Evolutionary conservation across 2,329 filamentous ascomycete species (phyloP), one percentile per base, ranked within the genome.

Genomic region (Fusarium scirpi): DNA sequence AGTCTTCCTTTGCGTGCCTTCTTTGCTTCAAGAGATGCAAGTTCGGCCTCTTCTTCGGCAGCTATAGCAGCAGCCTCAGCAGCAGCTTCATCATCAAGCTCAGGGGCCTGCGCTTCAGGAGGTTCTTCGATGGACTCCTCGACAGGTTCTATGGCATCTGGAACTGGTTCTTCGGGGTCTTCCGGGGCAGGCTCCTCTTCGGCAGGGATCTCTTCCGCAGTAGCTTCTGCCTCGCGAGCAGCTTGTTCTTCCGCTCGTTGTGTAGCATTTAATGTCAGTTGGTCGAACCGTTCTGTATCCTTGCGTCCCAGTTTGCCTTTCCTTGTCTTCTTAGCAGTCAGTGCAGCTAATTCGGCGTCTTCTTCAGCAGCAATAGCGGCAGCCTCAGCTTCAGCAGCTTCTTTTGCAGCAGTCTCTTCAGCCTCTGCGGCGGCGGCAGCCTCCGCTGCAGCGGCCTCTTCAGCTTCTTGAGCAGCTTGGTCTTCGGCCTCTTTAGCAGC

Each of bases 1-100:
- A 85, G 71, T 63, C 80, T 85, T 58, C 79, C 78, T 74, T 85
- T 88, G 69, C 83, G 85, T 3, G 80, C 80, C 70, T 85, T 87
- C 73, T 86, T 88, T 25, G 80, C 79, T 45, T 82, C 83, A 7
- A 85, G 76, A 6, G 76, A 73, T 16, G 76, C 80, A 15, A 84
- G 76, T 61, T 85, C 80, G 13, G 77, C 75, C 62, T 83, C 76
- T 68, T 83, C 78, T 22, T 70, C 60, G 16, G 61, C 65, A 40
- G 72, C 72, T 30, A 71, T 60, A 30, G 57, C 65, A 30, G 65
- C 65, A 12, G 70, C 71, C 41, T 61, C 54, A 11, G 55, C 55
- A 30, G 56, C 44, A 29, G 56, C 56, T 29, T 69, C 65, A 25
- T 61, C 60, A 8, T 65, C 62, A 18, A 53, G 32, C 18, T 67